A percentile compares a stretch with the other conserved stretches of the same genome.
phyloP scores from a whole-genome alignment of 352 stramenopile species.

The Pythium brachiatum region DNA sequence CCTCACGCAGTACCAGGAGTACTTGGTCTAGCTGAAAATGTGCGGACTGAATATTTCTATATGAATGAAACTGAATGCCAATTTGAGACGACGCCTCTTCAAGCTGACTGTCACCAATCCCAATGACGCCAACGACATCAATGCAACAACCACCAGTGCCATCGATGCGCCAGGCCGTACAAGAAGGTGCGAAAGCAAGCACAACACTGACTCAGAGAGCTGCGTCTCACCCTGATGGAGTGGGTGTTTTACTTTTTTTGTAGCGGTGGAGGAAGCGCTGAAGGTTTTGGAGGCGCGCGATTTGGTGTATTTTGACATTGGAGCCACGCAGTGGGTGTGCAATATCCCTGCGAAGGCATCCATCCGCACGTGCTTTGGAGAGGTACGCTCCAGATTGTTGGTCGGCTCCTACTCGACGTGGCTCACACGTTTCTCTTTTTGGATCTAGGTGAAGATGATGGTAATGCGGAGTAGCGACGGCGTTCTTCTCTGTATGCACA shows the following conservation, averaged over 20 bases:
- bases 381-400: constrained; percentile 24
- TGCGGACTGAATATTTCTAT: too few species aligned
- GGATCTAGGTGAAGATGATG: constrained; percentile 39
- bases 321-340: constrained; percentile 37
- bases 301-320: constrained; percentile 49
- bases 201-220: neutral
- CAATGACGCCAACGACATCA: neutral
- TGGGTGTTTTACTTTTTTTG: too few species aligned
- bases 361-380: constrained; percentile 52
- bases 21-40: neutral
- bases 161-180: neutral
- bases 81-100: neutral
- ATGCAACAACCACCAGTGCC: neutral
- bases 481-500: constrained; percentile 50
- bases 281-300: constrained; percentile 43
- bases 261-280: constrained; percentile 55
- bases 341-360: constrained; percentile 35
- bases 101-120: neutral
- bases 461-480: constrained; percentile 47
- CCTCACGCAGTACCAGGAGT: constrained; percentile 32
- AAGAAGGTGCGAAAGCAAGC: neutral
- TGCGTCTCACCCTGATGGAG: too few species aligned
- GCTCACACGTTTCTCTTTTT: neutral
- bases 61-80: neutral
- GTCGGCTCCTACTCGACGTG: neutral